Evolutionary conservation across 208 protist genomes (phyloP).

Genomic region (Trypanosoma cruzi): DNA sequence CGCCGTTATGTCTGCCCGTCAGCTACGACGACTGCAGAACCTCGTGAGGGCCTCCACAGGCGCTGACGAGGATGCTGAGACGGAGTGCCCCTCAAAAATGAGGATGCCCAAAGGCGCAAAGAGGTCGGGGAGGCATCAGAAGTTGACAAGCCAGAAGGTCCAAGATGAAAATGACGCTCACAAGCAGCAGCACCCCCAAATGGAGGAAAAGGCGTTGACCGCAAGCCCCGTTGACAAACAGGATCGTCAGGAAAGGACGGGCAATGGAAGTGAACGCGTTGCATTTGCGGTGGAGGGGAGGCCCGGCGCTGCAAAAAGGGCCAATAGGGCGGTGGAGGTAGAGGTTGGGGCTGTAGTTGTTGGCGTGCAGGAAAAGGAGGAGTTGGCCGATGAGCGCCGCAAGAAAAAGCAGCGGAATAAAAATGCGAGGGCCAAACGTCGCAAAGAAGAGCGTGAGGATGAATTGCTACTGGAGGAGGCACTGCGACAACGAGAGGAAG

Average conservation of each 20-base stretch:
- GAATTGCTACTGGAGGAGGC: conserved; percentile 72
- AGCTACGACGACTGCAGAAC: conserved; percentile 77
- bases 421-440: conserved; percentile 36
- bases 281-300: background rate
- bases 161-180: conserved; percentile 1
- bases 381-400: background rate
- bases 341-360: background rate
- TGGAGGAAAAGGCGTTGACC: background rate
- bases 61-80: conserved; percentile 41
- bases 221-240: background rate
- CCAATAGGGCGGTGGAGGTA: conserved; percentile 16
- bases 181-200: background rate
- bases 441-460: conserved; percentile 58
- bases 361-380: background rate
- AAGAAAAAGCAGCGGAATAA: conserved; percentile 41
- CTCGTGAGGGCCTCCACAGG: conserved; percentile 72
- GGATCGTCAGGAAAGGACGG: background rate
- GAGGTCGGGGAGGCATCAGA: conserved; percentile 2
- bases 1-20: conserved; percentile 73
- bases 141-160: conserved; percentile 6
- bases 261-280: background rate
- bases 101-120: conserved; percentile 2
- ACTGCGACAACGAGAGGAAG: conserved; percentile 33
- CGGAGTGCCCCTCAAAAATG: conserved; percentile 17
- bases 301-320: background rate